Percentiles rank a stretch among this genome's conserved stretches.
These are phyloP conservation scores for Puccinia sorghi DNA, from an alignment of 1,284 basidiomycete genomes.

Conservation along the genomic window DNA sequence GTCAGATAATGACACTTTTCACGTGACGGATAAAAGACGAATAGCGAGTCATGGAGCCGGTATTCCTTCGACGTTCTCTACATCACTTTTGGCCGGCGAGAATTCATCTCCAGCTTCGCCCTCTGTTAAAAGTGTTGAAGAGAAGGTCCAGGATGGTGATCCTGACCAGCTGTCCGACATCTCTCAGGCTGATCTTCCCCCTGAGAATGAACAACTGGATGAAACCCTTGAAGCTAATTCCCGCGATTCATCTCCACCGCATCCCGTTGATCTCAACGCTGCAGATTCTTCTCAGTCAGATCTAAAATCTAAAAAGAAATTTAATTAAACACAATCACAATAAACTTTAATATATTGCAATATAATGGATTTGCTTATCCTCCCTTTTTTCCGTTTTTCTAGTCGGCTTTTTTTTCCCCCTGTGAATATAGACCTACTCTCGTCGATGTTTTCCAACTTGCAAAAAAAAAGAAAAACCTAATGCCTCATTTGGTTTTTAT, in stretches of 20 bases:
- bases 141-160: not conserved
- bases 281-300: not conserved
- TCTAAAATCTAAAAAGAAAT: constrained; percentile 19
- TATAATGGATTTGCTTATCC: not conserved
- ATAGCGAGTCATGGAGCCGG: constrained; percentile 1
- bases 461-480: no score
- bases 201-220: not conserved
- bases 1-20: not conserved
- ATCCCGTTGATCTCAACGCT: not conserved
- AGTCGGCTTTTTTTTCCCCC: not conserved
- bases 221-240: not conserved
- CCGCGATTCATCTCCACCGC: not conserved
- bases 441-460: not conserved
- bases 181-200: not conserved
- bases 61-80: not conserved
- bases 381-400: not conserved
- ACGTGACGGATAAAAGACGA: constrained; percentile 12
- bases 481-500: no score
- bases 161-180: not conserved
- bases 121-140: not conserved
- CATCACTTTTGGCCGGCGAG: not conserved
- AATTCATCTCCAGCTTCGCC: not conserved
- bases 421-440: not conserved
- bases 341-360: not conserved
- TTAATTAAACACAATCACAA: not conserved